Conservation (phyloP, 2,329 filamentous ascomycete species). For the Colletotrichum spinosum region DNA sequence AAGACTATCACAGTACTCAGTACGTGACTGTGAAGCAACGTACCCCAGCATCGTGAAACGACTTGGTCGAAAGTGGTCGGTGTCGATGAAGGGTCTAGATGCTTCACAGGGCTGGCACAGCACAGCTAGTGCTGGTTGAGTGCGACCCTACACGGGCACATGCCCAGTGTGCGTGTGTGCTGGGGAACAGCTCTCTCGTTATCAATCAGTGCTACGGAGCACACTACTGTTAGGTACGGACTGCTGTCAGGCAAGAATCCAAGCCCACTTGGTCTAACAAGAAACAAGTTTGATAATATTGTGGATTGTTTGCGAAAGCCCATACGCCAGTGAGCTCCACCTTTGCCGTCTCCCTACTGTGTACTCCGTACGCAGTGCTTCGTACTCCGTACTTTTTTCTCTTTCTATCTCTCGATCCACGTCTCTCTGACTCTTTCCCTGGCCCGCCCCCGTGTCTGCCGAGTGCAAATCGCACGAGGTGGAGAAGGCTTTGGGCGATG, state of each 20-base stretch:
- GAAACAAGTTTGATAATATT: constrained; percentile 20
- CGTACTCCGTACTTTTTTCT: background rate
- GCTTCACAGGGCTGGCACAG: constrained; percentile 32
- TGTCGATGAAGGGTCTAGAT: constrained; percentile 33
- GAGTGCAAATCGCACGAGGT: background rate
- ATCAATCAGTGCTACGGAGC: constrained; percentile 5
- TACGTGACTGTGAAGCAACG: constrained; percentile 6
- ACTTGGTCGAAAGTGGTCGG: constrained; percentile 17
- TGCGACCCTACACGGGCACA: too few species aligned
- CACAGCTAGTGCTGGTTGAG: too few species aligned
- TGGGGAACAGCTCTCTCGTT: constrained; percentile 9
- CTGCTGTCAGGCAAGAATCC: background rate
- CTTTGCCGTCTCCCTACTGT: background rate
- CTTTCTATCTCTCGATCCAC: background rate
- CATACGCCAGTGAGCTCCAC: background rate
- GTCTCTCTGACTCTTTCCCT: background rate
- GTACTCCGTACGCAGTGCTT: too few species aligned
- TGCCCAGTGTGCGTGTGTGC: background rate
- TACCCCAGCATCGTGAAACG: constrained; percentile 24
- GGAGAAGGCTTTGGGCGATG: constrained; percentile 16
- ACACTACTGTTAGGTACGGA: too few species aligned
- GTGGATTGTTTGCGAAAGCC: constrained; percentile 13
- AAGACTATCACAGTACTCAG: background rate
- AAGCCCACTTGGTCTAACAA: constrained; percentile 3
- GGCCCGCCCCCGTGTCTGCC: constrained; percentile 3